These are phyloP conservation scores for Fusarium citri DNA, from an alignment of 2,329 filamentous ascomycete species.

Conservation along the genomic window DNA sequence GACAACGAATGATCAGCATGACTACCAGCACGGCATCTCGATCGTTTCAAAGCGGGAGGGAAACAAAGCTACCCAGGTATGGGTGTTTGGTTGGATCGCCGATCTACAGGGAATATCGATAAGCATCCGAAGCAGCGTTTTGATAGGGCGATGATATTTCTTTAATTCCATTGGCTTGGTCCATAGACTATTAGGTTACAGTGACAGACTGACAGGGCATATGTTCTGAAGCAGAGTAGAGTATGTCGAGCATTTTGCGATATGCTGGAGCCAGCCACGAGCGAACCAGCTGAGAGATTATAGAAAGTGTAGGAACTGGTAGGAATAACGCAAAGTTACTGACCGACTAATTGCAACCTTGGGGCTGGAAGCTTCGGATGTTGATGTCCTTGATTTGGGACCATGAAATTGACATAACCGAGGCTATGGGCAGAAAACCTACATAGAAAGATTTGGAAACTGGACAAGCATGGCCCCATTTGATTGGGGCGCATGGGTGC, in stretches of 20 bases:
- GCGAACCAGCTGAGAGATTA: neutral
- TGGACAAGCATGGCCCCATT: neutral
- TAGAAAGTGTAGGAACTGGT: neutral
- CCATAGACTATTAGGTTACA: neutral
- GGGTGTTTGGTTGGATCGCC: neutral
- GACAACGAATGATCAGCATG: neutral
- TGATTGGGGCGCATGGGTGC: conserved; percentile 11
- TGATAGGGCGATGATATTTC: neutral
- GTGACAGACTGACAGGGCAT: neutral
- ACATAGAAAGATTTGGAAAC: neutral
- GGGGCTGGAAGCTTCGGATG: neutral
- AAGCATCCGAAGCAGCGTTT: neutral
- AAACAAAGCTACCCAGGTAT: neutral
- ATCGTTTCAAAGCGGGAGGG: neutral
- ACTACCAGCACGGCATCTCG: neutral
- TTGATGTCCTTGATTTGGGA: neutral
- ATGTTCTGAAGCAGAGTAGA: neutral
- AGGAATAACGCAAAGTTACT: neutral
- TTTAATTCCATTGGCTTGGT: neutral
- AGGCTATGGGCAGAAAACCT: conserved; percentile 2
- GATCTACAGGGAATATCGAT: neutral
- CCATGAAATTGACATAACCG: neutral
- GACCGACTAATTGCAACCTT: neutral
- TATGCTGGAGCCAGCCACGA: neutral
- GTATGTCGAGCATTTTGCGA: too few relatives aligned